Evolutionary conservation across 1,139 yeast genomes (phyloP).

Genomic region (Kodamaea anthophila): DNA sequence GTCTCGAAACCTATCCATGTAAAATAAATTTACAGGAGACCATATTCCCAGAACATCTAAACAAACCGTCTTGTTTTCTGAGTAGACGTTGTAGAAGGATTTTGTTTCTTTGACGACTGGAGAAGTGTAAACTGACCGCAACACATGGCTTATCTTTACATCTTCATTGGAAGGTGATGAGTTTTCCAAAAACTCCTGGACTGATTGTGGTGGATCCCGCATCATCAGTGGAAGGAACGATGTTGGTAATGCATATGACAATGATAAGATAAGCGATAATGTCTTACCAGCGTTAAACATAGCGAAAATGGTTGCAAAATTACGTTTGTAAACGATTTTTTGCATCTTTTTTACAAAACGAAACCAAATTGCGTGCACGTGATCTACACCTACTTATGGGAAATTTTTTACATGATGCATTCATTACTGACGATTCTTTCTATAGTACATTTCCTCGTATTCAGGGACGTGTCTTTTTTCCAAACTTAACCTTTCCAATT

Average conservation of each 20-base stretch:
- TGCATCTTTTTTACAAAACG: neutral
- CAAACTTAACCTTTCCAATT: conserved; percentile 32
- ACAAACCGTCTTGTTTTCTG: conserved; percentile 6
- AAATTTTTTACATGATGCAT: no score
- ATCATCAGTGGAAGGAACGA: no score
- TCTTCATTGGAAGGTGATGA: conserved; percentile 1
- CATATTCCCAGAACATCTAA: conserved; percentile 2
- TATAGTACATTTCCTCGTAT: conserved; percentile 33
- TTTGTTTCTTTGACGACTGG: conserved; percentile 1
- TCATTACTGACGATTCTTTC: conserved; percentile 24
- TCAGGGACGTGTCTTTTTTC: conserved; percentile 41
- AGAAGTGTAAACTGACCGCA: conserved; percentile 1
- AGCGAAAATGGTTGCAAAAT: no score
- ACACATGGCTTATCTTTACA: conserved; percentile 1
- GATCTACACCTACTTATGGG: no score
- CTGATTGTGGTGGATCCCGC: no score
- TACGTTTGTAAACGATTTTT: no score
- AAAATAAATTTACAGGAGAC: neutral
- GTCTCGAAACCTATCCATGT: no score
- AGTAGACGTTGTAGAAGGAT: conserved; percentile 7
- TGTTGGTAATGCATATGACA: no score
- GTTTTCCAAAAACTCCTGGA: no score
- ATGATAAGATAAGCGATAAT: no score
- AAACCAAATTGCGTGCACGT: no score
- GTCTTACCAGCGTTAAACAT: no score